Conservation (phyloP, 75 land plant species). For the Picea sitchensis region DNA sequence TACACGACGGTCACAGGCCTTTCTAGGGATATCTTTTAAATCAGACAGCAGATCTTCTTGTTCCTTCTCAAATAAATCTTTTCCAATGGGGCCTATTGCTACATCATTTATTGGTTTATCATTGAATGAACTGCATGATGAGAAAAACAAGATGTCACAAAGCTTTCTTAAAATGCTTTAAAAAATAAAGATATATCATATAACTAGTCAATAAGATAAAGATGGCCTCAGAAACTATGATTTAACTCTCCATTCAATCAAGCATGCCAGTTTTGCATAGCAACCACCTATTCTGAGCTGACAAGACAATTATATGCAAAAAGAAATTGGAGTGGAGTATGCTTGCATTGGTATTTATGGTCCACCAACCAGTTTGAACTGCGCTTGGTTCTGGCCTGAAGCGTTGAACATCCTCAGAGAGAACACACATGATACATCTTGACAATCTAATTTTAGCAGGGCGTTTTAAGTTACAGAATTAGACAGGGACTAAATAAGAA, state of each 20-base stretch:
- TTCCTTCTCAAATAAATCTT: slow-evolving; percentile 89
- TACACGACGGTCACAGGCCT: slow-evolving; percentile 96
- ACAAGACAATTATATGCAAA: slow-evolving; percentile 1
- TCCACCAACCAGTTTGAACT: too few relatives aligned
- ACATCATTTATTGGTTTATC: slow-evolving; percentile 85
- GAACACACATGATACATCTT: too few relatives aligned
- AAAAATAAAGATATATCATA: background rate
- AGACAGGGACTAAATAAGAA: too few relatives aligned
- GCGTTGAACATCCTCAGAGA: too few relatives aligned
- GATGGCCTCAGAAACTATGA: background rate
- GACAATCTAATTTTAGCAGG: too few relatives aligned
- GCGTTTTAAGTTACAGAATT: too few relatives aligned
- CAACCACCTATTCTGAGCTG: background rate
- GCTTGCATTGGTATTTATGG: too few relatives aligned
- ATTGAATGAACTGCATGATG: slow-evolving; percentile 75
- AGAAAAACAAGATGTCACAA: slow-evolving; percentile 9
- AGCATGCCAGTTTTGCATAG: background rate
- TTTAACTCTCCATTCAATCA: background rate
- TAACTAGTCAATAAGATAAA: background rate
- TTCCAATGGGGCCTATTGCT: slow-evolving; percentile 70
- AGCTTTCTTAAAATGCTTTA: background rate
- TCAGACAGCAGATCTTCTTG: slow-evolving; percentile 89
- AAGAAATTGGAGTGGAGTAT: too few relatives aligned
- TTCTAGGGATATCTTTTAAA: slow-evolving; percentile 91
- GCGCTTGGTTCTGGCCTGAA: too few relatives aligned